Evolutionary conservation across 495 filamentous ascomycete species (phyloP), one percentile per base, ranked within the genome.

Genomic region (Aspergillus baeticus): DNA sequence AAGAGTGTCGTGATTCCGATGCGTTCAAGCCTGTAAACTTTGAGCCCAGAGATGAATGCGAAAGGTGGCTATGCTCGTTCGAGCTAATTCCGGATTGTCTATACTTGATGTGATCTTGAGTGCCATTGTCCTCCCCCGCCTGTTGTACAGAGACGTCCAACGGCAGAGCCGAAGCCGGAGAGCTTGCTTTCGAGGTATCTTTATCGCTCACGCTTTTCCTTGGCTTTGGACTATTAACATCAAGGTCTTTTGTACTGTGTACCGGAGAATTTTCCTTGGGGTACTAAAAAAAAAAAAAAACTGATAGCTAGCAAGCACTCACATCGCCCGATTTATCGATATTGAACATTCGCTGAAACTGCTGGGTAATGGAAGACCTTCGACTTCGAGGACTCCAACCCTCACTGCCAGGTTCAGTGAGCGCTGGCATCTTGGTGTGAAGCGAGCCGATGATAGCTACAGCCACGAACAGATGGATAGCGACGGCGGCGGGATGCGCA

Each of bases 331-430:
- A 41, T 38, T 60, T 67, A 49, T 71, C 71, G 7, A 62, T 46
- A 44, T 63, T 60, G 10, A 76, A 58, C 13, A 68, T 62, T 13
- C 73, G 73, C 35, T 73, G 69, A 20, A 76, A 58, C 15, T 71
- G 69, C 43, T 68, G 62, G 6, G 73, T 64, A 55, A 76, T 58
- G 10, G 71, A 76, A 13, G 65, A 66, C 67, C 70, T 63, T 17
- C 68, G 67, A 54, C 70, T 63, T 17, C 68, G 67, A 54, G 55
- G 51, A 31, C 64, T 65, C 59, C 57, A 60, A 48, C 51, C 56
- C 26, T 56, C 62, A 57, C 54, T 60, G 15, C 13, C 26, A 15
- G 35, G 17, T 33, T 57, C 54, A 18, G 43, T 36, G 10, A 48
- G 37, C 36, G 54, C 46, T 50, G 45, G 45, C 64, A 67, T 62